phyloP scores from a whole-genome alignment of 352 stramenopile genomes.

The Chrysophaeum taylorii region DNA sequence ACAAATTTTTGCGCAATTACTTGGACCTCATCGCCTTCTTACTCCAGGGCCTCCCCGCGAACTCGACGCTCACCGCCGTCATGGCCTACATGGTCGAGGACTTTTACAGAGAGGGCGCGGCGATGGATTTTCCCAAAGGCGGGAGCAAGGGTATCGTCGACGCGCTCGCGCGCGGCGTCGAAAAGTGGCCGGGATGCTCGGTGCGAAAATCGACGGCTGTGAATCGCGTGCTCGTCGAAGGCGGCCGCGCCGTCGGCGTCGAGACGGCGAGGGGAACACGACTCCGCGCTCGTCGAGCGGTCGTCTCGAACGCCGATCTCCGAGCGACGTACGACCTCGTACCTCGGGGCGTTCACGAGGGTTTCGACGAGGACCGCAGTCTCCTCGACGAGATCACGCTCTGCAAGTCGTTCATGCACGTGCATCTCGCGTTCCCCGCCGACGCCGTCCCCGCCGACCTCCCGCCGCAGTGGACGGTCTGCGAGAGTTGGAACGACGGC shows the following conservation, averaged over 20 bases:
- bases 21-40: conserved; percentile 62
- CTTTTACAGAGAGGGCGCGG: conserved; percentile 48
- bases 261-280: conserved; percentile 34
- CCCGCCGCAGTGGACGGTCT: conserved; percentile 55
- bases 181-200: conserved; percentile 27
- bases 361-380: conserved; percentile 41
- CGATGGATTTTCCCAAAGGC: conserved; percentile 56
- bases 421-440: conserved; percentile 59
- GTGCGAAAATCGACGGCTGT: conserved; percentile 41
- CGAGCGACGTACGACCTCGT: conserved; percentile 42
- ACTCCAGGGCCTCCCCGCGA: conserved; percentile 51
- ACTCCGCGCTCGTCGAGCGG: conserved; percentile 45
- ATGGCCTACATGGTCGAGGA: conserved; percentile 58
- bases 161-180: conserved; percentile 44
- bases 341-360: conserved; percentile 24
- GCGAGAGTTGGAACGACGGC: conserved; percentile 18
- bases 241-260: conserved; percentile 40
- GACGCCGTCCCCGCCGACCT: conserved; percentile 43
- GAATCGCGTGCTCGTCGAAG: conserved; percentile 47
- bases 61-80: conserved; percentile 54
- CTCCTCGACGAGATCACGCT: conserved; percentile 43
- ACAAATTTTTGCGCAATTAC: conserved; percentile 63
- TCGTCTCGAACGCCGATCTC: conserved; percentile 57
- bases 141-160: conserved; percentile 42
- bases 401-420: conserved; percentile 60